phyloP scores from a whole-genome alignment of 2,329 filamentous ascomycete genomes.

The Fusarium gaditjirri region DNA sequence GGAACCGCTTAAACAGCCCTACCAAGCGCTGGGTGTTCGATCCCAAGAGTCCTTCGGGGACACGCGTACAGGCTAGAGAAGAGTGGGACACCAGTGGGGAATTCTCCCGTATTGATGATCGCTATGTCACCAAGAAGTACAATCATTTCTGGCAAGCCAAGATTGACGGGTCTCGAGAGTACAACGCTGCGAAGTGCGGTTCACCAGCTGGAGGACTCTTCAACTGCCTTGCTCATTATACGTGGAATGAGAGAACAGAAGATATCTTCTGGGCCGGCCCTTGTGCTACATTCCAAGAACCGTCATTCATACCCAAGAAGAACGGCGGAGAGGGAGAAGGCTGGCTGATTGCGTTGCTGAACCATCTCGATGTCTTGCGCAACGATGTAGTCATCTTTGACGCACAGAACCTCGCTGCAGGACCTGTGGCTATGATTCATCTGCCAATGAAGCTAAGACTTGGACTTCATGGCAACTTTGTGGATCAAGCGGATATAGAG shows the following conservation, averaged over 20 bases:
- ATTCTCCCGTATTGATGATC: conserved; percentile 18
- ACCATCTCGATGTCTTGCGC: conserved; percentile 10
- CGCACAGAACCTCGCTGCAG: neutral
- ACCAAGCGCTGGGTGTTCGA: neutral
- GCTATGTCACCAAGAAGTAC: conserved; percentile 9
- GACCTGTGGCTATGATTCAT: conserved; percentile 1
- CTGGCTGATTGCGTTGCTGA: neutral
- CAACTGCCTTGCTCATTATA: conserved; percentile 14
- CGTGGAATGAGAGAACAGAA: conserved; percentile 2
- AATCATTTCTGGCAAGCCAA: conserved; percentile 17
- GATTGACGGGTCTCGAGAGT: neutral
- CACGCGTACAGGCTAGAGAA: neutral
- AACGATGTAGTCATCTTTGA: conserved; percentile 19
- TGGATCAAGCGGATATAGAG: conserved; percentile 13
- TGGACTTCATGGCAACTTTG: conserved; percentile 23
- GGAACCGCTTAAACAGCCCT: neutral
- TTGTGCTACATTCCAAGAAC: conserved; percentile 8
- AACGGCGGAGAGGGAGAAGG: neutral
- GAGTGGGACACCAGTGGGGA: neutral
- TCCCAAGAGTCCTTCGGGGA: neutral
- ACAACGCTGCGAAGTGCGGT: neutral
- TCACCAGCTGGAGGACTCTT: conserved; percentile 3
- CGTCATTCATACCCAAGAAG: conserved; percentile 4
- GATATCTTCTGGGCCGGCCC: conserved; percentile 3
- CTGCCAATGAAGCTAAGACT: conserved; percentile 2